A percentile compares a stretch with the other conserved stretches of the same genome.
Conservation (phyloP, 2,329 filamentous ascomycete species). For the Monosporascus sp. region DNA sequence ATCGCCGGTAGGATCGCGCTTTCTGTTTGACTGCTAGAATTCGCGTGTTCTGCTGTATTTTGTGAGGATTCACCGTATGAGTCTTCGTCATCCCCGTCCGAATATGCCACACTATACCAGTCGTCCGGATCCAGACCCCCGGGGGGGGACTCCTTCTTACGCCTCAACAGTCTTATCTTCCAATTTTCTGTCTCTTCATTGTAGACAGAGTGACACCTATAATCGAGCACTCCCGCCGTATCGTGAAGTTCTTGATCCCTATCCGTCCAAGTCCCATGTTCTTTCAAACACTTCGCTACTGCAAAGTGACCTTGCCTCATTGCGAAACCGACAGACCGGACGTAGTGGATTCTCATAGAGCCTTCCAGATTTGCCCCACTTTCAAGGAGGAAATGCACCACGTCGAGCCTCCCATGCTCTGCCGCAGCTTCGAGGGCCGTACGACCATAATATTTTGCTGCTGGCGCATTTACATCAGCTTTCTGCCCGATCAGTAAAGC, state of each 20-base stretch:
- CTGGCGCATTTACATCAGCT: slow-evolving; percentile 1
- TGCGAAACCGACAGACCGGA: slow-evolving; percentile 1
- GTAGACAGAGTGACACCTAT: too few relatives aligned
- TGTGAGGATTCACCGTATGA: too few relatives aligned
- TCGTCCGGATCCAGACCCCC: too few relatives aligned
- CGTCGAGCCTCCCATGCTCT: neutral
- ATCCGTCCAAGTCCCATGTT: slow-evolving; percentile 1
- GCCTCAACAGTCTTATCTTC: too few relatives aligned
- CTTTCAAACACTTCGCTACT: neutral
- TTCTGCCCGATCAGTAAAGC: neutral
- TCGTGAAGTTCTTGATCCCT: slow-evolving; percentile 1
- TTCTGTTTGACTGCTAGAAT: too few relatives aligned
- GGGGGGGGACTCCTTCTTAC: too few relatives aligned
- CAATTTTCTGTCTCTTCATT: too few relatives aligned
- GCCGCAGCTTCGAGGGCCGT: too few relatives aligned
- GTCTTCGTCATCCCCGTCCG: too few relatives aligned
- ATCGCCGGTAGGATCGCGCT: too few relatives aligned
- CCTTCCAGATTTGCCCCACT: neutral
- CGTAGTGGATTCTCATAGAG: slow-evolving; percentile 3
- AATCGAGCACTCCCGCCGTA: neutral
- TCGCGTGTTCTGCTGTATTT: too few relatives aligned
- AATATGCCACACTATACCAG: too few relatives aligned
- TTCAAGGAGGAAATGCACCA: neutral
- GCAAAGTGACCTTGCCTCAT: slow-evolving; percentile 1
- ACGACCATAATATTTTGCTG: neutral